Evolutionary conservation across 768 basidiomycete species (phyloP).

Genomic region (Hemileccinum impolitum): DNA sequence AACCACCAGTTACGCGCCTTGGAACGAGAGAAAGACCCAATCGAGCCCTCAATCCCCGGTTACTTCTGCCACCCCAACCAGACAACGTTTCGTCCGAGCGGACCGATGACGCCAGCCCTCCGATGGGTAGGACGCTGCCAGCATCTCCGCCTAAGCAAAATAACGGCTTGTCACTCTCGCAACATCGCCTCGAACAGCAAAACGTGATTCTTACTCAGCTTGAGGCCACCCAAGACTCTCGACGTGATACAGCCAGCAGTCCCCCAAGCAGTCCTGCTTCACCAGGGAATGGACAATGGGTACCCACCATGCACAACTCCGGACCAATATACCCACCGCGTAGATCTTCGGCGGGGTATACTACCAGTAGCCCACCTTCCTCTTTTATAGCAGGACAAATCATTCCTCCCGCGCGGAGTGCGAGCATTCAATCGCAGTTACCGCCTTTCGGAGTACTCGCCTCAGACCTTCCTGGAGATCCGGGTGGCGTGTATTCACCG

Average conservation of each 20-base stretch:
- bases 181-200: constrained; percentile 4
- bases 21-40: constrained; percentile 17
- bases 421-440: constrained; percentile 29
- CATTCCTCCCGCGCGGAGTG: constrained; percentile 38
- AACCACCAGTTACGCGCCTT: constrained; percentile 15
- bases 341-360: constrained; percentile 21
- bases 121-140: not conserved
- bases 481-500: constrained; percentile 17
- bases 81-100: not conserved
- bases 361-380: constrained; percentile 25
- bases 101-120: not conserved
- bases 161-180: constrained; percentile 2
- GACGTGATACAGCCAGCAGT: constrained; percentile 1
- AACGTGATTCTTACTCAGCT: not conserved
- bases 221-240: constrained; percentile 6
- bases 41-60: constrained; percentile 20
- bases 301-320: constrained; percentile 20
- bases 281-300: constrained; percentile 11
- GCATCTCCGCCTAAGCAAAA: constrained; percentile 5
- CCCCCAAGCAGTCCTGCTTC: constrained; percentile 4
- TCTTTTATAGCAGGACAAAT: constrained; percentile 36
- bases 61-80: constrained; percentile 3
- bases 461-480: constrained; percentile 20
- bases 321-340: constrained; percentile 19
- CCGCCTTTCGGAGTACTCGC: constrained; percentile 21